Evolutionary conservation across 192 early-diverging fungal species (phyloP), one percentile per base, ranked within the genome.

Genomic region (Coemansia sp.): DNA sequence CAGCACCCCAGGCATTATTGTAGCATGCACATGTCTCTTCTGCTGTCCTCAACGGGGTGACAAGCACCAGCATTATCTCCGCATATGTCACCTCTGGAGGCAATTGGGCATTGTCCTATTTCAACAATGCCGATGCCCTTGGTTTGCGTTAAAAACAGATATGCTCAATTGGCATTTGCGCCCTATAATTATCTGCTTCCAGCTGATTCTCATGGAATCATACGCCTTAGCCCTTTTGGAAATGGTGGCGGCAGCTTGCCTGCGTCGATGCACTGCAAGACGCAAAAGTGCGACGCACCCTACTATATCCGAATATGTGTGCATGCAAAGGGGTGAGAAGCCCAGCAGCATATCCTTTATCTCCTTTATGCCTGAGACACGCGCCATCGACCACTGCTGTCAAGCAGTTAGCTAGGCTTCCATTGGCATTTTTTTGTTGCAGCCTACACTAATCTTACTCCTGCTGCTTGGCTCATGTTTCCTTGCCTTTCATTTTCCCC

Each of bases 181-280:
- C 4, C 2, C 45, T 9, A 1, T 18, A 5, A 0, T 23, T 21
- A 23, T n/a, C 45, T 48, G 45, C 9, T 16, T 10, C 51, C 51
- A 55, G 51, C 26, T 55, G 51, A 55, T 55, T 55, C 51, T 16
- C 28, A 14, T 2, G 51, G 51, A 55, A 55, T 55, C 51, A 55
- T 55, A 31, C 31, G 51, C 14, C 51, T 45, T 18, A 9, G 8
- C 43, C n/a, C 18, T 45, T 9, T 45, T 18, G 43, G 43, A 45
- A 20, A 45, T 45, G 18, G 43, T 5, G 43, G 18, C 43, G 43
- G 8, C 43, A 45, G 43, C 43, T 45, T 20, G 43, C n/a, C 20
- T 45, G 43, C 43, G 43, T 18, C 8, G 43, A 45, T 45, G 43
- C 43, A 45, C 43, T n/a, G 24, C 14, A 7, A 55, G 24, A 11